Evolutionary conservation across 1,284 basidiomycete species (phyloP), one percentile per base, ranked within the genome.

Genomic region (Cutaneotrichosporon sp.): DNA sequence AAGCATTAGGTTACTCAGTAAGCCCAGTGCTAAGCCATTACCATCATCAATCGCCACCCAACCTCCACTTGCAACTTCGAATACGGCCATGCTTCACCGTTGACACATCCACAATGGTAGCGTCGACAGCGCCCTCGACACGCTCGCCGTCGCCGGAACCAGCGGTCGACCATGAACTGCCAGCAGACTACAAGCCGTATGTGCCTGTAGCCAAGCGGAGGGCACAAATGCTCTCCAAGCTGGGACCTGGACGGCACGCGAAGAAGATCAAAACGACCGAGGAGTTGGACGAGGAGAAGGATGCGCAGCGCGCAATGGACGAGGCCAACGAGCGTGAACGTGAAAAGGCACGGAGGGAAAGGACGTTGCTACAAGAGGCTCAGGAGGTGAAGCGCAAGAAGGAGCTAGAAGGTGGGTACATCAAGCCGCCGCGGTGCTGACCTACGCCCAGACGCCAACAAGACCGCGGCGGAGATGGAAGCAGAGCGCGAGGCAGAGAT

Each of bases 401-500:
- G 73, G 88, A 86, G 12, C 79, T 79, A 47, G 87, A 92, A 77
- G 88, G 90, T 90, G 54, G 30, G 80, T 48, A 7, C 18, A 33
- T 5, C 8, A 17, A 17, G 2, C 2, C 8, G 34, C 33, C 41
- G 35, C 10, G 49, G 26, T 30, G 7, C 26, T 30, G 35, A 23
- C 44, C 48, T 51, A 43, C 48, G 36, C 41, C 21, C 40, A 92
- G 91, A 94, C 75, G 83, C 89, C 2, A 81, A 84, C 70, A 96
- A 96, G 77, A 86, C 86, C 1, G 85, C 83, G 4, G 81, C 81
- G 8, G 85, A 98, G 72, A 87, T 86, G 68, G 84, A 81, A 10
- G 86, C 87, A 42, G 96, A 97, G 71, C 85, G 81, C 50, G 94
- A 98, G 70, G 88, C 86, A 8, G 86, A 88, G 65, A 88, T 98